Conservation (phyloP, 106 monocot genomes). For the Dioscorea alata region DNA sequence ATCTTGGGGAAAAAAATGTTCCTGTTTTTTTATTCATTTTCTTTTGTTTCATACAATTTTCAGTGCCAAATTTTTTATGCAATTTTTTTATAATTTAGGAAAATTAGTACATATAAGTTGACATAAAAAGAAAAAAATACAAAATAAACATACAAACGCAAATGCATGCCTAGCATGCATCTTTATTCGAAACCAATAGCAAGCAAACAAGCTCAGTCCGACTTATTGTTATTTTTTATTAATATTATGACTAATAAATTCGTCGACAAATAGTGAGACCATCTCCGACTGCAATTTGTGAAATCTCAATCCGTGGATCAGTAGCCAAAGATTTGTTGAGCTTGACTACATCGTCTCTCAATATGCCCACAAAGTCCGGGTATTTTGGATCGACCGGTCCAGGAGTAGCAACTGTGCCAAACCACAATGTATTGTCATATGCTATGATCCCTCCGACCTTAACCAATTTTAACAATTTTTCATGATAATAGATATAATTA, state of each 20-base stretch:
- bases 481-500: slow-evolving; percentile 41
- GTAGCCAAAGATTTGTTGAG: slow-evolving; percentile 34
- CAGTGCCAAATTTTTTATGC: too few relatives aligned
- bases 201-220: too few relatives aligned
- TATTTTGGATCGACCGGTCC: background rate
- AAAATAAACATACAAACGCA: too few relatives aligned
- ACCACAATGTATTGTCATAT: slow-evolving; percentile 70
- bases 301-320: slow-evolving; percentile 32
- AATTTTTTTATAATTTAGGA: too few relatives aligned
- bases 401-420: slow-evolving; percentile 25
- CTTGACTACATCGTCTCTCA: slow-evolving; percentile 1
- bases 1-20: too few relatives aligned
- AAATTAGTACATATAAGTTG: too few relatives aligned
- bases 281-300: slow-evolving; percentile 30
- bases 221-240: background rate
- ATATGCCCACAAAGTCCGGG: background rate
- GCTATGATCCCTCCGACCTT: slow-evolving; percentile 50
- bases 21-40: too few relatives aligned
- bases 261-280: slow-evolving; percentile 44
- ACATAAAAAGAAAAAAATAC: too few relatives aligned
- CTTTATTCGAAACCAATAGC: background rate
- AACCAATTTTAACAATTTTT: slow-evolving; percentile 43
- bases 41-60: too few relatives aligned
- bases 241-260: slow-evolving; percentile 5
- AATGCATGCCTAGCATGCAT: too few relatives aligned